phyloP scores from a whole-genome alignment of 768 basidiomycete species.

The Auriscalpium orientale region DNA sequence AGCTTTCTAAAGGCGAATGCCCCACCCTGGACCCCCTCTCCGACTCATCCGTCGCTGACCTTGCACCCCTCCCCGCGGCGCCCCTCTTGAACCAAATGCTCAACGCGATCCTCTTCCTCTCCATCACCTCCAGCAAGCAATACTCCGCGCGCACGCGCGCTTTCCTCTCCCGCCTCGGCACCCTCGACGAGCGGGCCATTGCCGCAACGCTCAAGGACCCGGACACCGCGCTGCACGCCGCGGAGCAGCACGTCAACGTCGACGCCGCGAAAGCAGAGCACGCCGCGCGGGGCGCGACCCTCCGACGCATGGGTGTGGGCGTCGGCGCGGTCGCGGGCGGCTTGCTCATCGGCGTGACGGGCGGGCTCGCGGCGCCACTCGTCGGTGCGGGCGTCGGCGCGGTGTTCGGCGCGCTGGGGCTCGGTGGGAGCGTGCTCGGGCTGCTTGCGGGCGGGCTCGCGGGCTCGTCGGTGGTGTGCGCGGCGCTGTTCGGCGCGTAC shows the following conservation, averaged over 20 bases:
- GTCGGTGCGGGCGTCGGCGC: conserved; percentile 47
- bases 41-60: conserved; percentile 38
- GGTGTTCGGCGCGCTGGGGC: conserved; percentile 41
- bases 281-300: conserved; percentile 31
- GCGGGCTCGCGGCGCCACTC: conserved; percentile 50
- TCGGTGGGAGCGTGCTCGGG: conserved; percentile 46
- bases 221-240: conserved; percentile 35
- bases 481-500: conserved; percentile 51
- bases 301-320: conserved; percentile 42
- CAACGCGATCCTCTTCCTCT: conserved; percentile 43
- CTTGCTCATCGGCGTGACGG: conserved; percentile 48
- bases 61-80: conserved; percentile 31
- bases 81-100: conserved; percentile 35
- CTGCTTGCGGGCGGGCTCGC: conserved; percentile 46
- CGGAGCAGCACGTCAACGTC: conserved; percentile 29
- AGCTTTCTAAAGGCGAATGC: conserved; percentile 27
- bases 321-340: conserved; percentile 48
- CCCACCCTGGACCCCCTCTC: conserved; percentile 34
- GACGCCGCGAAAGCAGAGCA: conserved; percentile 33
- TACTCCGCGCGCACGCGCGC: conserved; percentile 45
- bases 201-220: conserved; percentile 43
- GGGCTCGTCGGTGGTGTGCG: conserved; percentile 47
- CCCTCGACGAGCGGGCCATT: conserved; percentile 37
- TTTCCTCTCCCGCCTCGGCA: conserved; percentile 34
- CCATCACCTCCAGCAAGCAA: conserved; percentile 38